Conservation (phyloP, 805 yeast species). For the Metschnikowia reukaufii region DNA sequence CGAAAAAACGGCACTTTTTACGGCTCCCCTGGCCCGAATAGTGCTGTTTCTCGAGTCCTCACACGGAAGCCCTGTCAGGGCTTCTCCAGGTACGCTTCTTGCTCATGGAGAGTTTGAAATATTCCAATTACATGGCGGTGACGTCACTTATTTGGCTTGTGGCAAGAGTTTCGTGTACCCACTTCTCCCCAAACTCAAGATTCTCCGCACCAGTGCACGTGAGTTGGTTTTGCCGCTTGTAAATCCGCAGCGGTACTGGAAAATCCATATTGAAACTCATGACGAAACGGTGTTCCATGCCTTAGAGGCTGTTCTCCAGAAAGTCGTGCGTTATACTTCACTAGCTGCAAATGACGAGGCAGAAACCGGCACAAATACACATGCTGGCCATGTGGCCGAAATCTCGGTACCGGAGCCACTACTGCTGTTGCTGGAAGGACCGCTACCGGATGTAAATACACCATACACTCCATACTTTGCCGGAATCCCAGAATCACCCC, state of each 20-base stretch:
- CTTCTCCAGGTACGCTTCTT: constrained; percentile 44
- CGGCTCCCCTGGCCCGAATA: constrained; percentile 32
- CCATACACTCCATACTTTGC: constrained; percentile 20
- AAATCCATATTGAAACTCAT: constrained; percentile 39
- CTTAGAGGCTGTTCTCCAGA: constrained; percentile 39
- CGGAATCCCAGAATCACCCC: constrained; percentile 45
- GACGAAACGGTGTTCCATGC: constrained; percentile 26
- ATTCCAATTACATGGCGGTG: constrained; percentile 57
- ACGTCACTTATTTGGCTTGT: constrained; percentile 62
- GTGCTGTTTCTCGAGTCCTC: constrained; percentile 38
- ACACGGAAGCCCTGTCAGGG: constrained; percentile 16
- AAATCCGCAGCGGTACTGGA: constrained; percentile 80
- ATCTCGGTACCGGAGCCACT: not conserved
- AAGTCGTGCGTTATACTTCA: constrained; percentile 37
- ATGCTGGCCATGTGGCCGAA: constrained; percentile 13
- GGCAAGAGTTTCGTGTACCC: constrained; percentile 73
- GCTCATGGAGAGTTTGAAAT: constrained; percentile 62
- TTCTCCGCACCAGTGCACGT: constrained; percentile 48
- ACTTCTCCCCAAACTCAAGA: constrained; percentile 60
- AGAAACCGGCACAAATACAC: not conserved
- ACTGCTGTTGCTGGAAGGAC: too few relatives aligned
- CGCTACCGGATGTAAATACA: too few relatives aligned
- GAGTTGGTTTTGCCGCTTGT: constrained; percentile 63
- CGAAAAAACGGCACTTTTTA: constrained; percentile 38
- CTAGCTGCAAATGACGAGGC: not conserved